Percentiles rank a stretch among this genome's conserved stretches.
These are phyloP conservation scores for Peronosclerospora sorghi DNA, from an alignment of 352 stramenopile species.

Conservation along the genomic window DNA sequence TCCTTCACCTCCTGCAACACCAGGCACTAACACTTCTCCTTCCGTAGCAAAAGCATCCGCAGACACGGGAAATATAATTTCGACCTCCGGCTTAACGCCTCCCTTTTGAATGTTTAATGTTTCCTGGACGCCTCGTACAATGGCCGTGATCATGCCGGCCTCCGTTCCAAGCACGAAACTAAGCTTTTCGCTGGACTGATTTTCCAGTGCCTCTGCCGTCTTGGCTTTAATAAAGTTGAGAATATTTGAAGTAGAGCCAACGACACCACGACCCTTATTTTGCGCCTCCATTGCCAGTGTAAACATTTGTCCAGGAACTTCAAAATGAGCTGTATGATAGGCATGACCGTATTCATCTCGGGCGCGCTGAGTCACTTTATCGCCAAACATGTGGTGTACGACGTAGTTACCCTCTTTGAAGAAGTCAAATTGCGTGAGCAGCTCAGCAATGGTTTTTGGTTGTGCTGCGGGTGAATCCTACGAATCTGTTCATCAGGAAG, in stretches of 20 bases:
- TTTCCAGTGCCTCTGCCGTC: conserved; percentile 75
- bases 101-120: conserved; percentile 36
- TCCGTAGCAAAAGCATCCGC: conserved; percentile 85
- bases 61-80: conserved; percentile 96
- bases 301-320: conserved; percentile 98
- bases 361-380: conserved; percentile 89
- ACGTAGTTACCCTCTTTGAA: conserved; percentile 96
- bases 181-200: conserved; percentile 58
- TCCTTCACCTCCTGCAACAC: conserved; percentile 88
- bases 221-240: conserved; percentile 96
- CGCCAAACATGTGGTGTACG: conserved; percentile 97
- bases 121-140: conserved; percentile 89
- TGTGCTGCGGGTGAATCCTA: conserved; percentile 77
- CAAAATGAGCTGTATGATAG: conserved; percentile 94
- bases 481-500: conserved; percentile 77
- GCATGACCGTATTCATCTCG: conserved; percentile 86
- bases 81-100: conserved; percentile 69
- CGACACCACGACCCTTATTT: conserved; percentile 83
- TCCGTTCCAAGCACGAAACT: conserved; percentile 95
- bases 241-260: conserved; percentile 96
- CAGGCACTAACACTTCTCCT: conserved; percentile 77
- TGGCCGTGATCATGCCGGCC: conserved; percentile 96
- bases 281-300: conserved; percentile 93
- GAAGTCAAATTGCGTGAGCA: conserved; percentile 87
- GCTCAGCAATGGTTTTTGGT: conserved; percentile 61